phyloP scores from a whole-genome alignment of 169 alveolate genomes.

The Amoebophrya sp. region DNA sequence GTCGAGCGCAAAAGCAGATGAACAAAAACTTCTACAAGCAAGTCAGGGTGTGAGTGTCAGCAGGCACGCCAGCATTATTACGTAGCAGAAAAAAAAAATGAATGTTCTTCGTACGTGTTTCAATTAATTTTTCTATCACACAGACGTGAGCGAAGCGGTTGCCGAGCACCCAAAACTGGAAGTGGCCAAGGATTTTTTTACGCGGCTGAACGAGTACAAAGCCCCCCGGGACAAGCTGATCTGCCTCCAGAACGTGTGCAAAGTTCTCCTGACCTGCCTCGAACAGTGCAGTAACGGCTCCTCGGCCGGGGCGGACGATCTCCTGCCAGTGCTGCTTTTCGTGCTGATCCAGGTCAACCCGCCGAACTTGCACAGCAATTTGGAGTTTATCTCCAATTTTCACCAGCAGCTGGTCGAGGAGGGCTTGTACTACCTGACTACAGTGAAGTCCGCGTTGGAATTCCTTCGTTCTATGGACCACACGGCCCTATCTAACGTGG shows the following conservation, averaged over 20 bases:
- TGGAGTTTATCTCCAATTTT: not conserved
- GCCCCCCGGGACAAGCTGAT: not conserved
- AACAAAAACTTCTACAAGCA: no score
- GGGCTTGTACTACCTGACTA: not conserved
- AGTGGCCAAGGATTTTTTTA: not conserved
- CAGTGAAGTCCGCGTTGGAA: not conserved
- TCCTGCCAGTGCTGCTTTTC: not conserved
- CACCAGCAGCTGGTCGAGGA: not conserved
- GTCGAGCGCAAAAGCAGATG: no score
- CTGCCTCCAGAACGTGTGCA: not conserved
- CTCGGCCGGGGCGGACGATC: not conserved
- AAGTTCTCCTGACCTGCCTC: not conserved
- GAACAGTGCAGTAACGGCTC: not conserved
- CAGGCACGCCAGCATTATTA: no score
- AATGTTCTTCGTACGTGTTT: not conserved
- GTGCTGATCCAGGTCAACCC: not conserved
- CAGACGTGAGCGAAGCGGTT: not conserved
- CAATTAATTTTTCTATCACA: not conserved
- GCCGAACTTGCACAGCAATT: not conserved
- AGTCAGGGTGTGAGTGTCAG: no score
- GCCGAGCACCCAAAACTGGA: not conserved
- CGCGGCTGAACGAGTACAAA: not conserved
- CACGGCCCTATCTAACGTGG: not conserved
- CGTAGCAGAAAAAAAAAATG: no score
- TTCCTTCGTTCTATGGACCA: not conserved